Percentiles rank a stretch among this genome's conserved stretches.
phyloP scores from a whole-genome alignment of 352 stramenopile species.

The Phytophthora aleatoria region DNA sequence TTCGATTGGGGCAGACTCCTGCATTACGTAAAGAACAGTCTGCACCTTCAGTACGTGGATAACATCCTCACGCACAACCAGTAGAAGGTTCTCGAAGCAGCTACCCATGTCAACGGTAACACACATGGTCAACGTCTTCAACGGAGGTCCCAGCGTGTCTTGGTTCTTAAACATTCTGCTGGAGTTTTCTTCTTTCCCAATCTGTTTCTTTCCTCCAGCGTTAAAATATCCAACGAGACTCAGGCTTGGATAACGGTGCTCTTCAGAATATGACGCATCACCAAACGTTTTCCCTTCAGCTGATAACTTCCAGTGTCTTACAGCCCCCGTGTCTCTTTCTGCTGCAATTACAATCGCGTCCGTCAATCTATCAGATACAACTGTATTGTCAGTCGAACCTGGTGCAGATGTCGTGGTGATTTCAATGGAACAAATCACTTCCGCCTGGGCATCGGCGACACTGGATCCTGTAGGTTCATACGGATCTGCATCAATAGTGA shows the following conservation, averaged over 20 bases:
- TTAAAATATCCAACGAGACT: slow-evolving; percentile 38
- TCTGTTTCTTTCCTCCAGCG: slow-evolving; percentile 18
- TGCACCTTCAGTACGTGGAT: slow-evolving; percentile 80
- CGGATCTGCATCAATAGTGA: slow-evolving; percentile 26
- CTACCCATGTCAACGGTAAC: slow-evolving; percentile 57
- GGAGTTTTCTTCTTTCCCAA: slow-evolving; percentile 17
- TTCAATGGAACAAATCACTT: slow-evolving; percentile 24
- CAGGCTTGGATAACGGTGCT: slow-evolving; percentile 30
- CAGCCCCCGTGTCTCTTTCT: slow-evolving; percentile 33
- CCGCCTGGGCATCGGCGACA: slow-evolving; percentile 2
- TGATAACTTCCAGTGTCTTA: slow-evolving; percentile 51
- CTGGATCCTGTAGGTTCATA: slow-evolving; percentile 17
- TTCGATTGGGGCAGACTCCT: slow-evolving; percentile 27
- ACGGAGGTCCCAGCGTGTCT: slow-evolving; percentile 19
- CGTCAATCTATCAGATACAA: not conserved
- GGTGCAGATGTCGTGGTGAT: slow-evolving; percentile 7
- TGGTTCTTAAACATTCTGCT: slow-evolving; percentile 15
- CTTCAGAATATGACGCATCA: not conserved
- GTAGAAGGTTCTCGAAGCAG: slow-evolving; percentile 54
- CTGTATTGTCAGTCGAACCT: not conserved
- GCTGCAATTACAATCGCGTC: slow-evolving; percentile 42
- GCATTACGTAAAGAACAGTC: slow-evolving; percentile 40
- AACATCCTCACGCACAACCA: slow-evolving; percentile 54
- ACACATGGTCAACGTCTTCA: slow-evolving; percentile 40
- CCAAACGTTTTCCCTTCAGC: slow-evolving; percentile 16